A percentile compares a stretch with the other conserved stretches of the same genome.
phyloP scores from a whole-genome alignment of 2,329 filamentous ascomycete genomes.

The Colletotrichum chlorophyti region DNA sequence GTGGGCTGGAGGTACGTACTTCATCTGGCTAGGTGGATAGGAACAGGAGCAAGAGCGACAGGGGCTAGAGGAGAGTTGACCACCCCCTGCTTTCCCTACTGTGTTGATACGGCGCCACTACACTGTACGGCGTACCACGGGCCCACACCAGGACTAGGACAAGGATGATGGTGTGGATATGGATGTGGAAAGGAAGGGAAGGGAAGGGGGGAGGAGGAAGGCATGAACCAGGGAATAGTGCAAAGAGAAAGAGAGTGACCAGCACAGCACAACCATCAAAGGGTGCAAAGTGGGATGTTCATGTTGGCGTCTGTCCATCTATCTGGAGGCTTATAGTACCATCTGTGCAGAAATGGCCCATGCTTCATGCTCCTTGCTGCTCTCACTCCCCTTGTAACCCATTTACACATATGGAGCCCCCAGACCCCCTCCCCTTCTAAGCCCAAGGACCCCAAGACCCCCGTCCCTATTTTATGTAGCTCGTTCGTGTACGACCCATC shows the following conservation, averaged over 20 bases:
- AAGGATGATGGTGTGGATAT: too few species aligned
- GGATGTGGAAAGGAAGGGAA: too few species aligned
- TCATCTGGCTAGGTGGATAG: not conserved
- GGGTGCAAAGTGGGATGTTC: too few species aligned
- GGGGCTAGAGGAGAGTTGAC: constrained; percentile 4
- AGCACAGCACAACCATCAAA: too few species aligned
- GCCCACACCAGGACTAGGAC: constrained; percentile 2
- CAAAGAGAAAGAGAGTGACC: not conserved
- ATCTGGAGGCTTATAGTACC: constrained; percentile 22
- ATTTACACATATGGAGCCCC: constrained; percentile 27
- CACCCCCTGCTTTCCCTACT: constrained; percentile 11
- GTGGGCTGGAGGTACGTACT: not conserved
- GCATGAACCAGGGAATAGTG: constrained; percentile 10
- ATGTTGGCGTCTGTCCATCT: constrained; percentile 13
- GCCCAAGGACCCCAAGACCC: not conserved
- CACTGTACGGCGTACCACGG: constrained; percentile 27
- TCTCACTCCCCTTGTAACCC: constrained; percentile 3
- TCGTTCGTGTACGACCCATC: too few species aligned
- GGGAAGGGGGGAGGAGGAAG: not conserved
- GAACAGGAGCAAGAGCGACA: not conserved
- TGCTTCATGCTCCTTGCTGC: not conserved
- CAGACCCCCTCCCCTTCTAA: constrained; percentile 3
- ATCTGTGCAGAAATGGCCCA: constrained; percentile 20
- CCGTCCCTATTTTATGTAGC: constrained; percentile 15
- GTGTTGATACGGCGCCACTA: not conserved